These are phyloP conservation scores for Starmera quercuum DNA, from an alignment of 805 yeast species.

Conservation along the genomic window DNA sequence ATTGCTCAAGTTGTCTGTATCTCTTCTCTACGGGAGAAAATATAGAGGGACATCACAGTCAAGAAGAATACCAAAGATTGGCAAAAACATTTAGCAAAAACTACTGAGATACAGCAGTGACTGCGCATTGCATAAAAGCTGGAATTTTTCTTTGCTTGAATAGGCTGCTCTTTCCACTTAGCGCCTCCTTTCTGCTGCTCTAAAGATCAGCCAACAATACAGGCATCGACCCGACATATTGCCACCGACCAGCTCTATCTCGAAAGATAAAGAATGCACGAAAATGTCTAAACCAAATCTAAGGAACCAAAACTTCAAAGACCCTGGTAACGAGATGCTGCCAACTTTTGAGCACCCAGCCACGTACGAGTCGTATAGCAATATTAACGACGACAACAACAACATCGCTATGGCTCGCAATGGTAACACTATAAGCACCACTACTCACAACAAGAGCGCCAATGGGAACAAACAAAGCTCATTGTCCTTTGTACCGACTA, in stretches of 20 bases:
- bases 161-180: no score
- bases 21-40: no score
- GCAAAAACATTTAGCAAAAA: no score
- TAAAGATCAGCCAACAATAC: background rate
- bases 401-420: conserved; percentile 4
- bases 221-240: background rate
- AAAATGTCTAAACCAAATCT: conserved; percentile 3
- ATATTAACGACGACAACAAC: conserved; percentile 1
- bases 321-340: conserved; percentile 1
- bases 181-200: no score
- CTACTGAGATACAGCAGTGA: no score
- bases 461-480: conserved; percentile 2
- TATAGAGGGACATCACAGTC: no score
- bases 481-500: conserved; percentile 4
- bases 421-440: conserved; percentile 2
- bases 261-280: background rate
- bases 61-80: no score
- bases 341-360: no score
- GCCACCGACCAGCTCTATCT: background rate
- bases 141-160: no score
- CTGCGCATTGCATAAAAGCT: no score
- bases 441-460: conserved; percentile 1
- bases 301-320: conserved; percentile 1
- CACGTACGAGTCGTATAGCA: no score
- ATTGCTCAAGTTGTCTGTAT: no score